These are phyloP conservation scores for Penicillium sp. DNA, from an alignment of 2,329 filamentous ascomycete species.

Conservation along the genomic window DNA sequence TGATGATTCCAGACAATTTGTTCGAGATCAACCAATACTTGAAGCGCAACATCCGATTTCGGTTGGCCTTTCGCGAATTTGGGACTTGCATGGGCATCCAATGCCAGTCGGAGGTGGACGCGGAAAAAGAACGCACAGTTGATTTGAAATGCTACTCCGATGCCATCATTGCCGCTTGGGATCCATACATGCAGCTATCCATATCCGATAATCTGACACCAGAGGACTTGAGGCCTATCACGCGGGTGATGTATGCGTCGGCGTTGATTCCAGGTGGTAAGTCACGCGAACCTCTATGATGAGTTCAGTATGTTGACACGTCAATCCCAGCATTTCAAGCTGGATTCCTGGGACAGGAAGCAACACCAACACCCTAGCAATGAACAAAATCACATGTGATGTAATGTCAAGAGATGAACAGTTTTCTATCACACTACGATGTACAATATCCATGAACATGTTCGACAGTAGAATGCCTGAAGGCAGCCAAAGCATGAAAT, in stretches of 20 bases:
- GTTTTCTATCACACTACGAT: neutral
- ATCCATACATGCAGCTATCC: slow-evolving; percentile 39
- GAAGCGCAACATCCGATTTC: slow-evolving; percentile 32
- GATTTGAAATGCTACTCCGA: slow-evolving; percentile 35
- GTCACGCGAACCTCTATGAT: slow-evolving; percentile 20
- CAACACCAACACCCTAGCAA: neutral
- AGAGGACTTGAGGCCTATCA: slow-evolving; percentile 53
- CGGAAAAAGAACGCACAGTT: slow-evolving; percentile 34
- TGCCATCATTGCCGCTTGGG: slow-evolving; percentile 39
- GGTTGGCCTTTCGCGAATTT: slow-evolving; percentile 56
- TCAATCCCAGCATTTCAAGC: slow-evolving; percentile 32
- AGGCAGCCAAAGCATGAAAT: neutral
- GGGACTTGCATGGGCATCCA: slow-evolving; percentile 52
- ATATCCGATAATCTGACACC: slow-evolving; percentile 34
- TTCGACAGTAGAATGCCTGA: neutral
- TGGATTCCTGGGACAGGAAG: slow-evolving; percentile 39
- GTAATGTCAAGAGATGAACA: too few relatives aligned
- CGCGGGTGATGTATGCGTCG: slow-evolving; percentile 57
- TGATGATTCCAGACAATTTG: slow-evolving; percentile 29
- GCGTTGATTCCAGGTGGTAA: slow-evolving; percentile 56
- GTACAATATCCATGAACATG: neutral
- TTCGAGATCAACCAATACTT: slow-evolving; percentile 39
- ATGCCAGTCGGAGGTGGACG: slow-evolving; percentile 37
- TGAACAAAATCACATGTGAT: neutral
- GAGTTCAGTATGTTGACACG: neutral